Base-by-base conservation (phyloP, 805 yeast species). In the Vanderwaltozyma yarrowii region DNA sequence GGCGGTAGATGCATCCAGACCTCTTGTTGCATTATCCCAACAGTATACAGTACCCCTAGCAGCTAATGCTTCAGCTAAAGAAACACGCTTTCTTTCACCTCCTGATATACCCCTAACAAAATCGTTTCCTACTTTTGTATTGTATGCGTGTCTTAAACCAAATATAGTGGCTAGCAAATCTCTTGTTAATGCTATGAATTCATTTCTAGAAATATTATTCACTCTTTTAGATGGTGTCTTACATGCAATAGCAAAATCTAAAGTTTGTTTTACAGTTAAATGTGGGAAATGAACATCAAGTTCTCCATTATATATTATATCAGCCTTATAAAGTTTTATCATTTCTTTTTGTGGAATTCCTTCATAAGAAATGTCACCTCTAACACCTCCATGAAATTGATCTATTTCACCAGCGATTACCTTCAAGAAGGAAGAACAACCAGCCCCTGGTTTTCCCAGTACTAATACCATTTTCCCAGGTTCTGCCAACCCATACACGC, bases 21-120 rank as follows among this genome's bases (percentile, higher is more conserved):
- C 89, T 61, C 87, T 71, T 12, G 89, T 80, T 4, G 86, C 76
- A 52, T 81, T 81, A 61, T 80, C 84, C 73, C 80, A 76, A 56
- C 78, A 73, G 46, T 69, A 73, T 20, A 77, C 57, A 16, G 72
- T 58, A 18, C 81, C 78, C 27, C 76, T 70, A 21, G 74, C 66
- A 15, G 77, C 32, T 17, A 40, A 14, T 3, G 44, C 81, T 59
- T 78, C 85, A 11, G 80, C 82, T 49, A 78, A 76, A n/a, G 83
- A 76, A 18, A 77, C 82, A 63, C 84, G 73, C 61, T 78, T 78
- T 49, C 84, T 64, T 61, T 78, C 81, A 61, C 84, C 84, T 51
- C 84, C 84, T 26, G 82, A 76, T 33, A 78, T 75, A 58, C 84
- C 84, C 57, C 82, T 67, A 14, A 78, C 74, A 39, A 70, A 73